These are phyloP conservation scores for Fusarium sp. DNA, from an alignment of 2,329 filamentous ascomycete species.

Conservation along the genomic window DNA sequence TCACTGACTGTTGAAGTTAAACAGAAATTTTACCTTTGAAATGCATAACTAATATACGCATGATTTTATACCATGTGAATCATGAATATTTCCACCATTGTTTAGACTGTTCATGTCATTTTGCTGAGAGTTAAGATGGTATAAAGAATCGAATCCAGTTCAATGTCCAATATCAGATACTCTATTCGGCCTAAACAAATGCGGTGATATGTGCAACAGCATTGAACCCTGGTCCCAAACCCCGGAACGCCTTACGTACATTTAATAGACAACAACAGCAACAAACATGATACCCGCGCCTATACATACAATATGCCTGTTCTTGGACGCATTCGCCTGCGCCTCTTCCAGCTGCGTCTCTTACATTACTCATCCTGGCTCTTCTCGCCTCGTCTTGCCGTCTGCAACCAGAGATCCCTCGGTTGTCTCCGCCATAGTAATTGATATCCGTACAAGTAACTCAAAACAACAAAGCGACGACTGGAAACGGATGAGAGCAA, in stretches of 20 bases:
- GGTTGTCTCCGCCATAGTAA: slow-evolving; percentile 6
- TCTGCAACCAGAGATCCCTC: slow-evolving; percentile 2
- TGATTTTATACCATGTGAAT: slow-evolving; percentile 5
- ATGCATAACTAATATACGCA: slow-evolving; percentile 8
- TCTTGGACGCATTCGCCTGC: slow-evolving; percentile 8
- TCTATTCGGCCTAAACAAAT: slow-evolving; percentile 31
- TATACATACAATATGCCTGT: slow-evolving; percentile 33
- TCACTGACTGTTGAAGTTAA: slow-evolving; percentile 1
- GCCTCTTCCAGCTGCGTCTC: slow-evolving; percentile 17
- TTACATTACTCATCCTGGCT: slow-evolving; percentile 25
- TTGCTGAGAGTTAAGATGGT: neutral
- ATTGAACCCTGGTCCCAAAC: slow-evolving; percentile 25
- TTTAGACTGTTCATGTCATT: neutral
- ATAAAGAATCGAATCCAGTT: neutral
- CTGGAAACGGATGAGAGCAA: neutral
- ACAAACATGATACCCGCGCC: slow-evolving; percentile 27
- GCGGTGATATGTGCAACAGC: slow-evolving; percentile 34
- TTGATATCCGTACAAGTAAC: slow-evolving; percentile 10
- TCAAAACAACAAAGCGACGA: slow-evolving; percentile 7
- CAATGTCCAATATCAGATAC: slow-evolving; percentile 19
- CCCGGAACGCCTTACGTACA: slow-evolving; percentile 46
- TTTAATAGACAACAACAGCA: slow-evolving; percentile 34
- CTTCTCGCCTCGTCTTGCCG: slow-evolving; percentile 19
- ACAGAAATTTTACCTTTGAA: slow-evolving; percentile 5
- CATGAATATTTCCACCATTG: slow-evolving; percentile 6